These are phyloP conservation scores for Obelidium mucronatum DNA, from an alignment of 192 early-diverging fungal genomes.

Conservation along the genomic window DNA sequence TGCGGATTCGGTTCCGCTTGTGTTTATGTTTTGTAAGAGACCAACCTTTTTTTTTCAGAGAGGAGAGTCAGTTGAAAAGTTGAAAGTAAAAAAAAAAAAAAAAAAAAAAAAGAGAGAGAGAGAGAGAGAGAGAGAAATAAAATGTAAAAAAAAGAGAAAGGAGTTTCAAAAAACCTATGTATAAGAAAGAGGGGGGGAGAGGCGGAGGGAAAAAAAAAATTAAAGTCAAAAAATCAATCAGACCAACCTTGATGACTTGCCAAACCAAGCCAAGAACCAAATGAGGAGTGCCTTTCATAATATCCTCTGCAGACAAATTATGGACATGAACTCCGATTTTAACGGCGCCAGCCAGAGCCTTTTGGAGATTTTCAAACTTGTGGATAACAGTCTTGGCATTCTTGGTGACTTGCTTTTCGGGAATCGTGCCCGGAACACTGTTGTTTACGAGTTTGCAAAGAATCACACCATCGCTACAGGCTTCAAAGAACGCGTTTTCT, in stretches of 20 bases:
- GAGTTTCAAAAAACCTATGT: too few relatives aligned
- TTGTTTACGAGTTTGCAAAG: constrained; percentile 56
- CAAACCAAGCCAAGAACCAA: constrained; percentile 40
- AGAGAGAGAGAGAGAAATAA: neutral
- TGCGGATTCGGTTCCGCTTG: constrained; percentile 1
- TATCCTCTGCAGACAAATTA: constrained; percentile 42
- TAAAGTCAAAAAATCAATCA: neutral
- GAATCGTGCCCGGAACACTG: constrained; percentile 47
- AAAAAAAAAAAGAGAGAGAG: neutral
- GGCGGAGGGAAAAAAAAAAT: too few relatives aligned
- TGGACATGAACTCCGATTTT: constrained; percentile 45
- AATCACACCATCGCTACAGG: constrained; percentile 46
- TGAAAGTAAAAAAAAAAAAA: neutral
- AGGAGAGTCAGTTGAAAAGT: too few relatives aligned
- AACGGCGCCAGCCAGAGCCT: constrained; percentile 29
- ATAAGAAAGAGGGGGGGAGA: too few relatives aligned
- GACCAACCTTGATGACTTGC: constrained; percentile 47
- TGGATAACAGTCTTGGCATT: constrained; percentile 36
- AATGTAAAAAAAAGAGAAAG: neutral
- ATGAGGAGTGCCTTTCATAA: constrained; percentile 41
- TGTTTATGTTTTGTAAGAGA: constrained; percentile 20
- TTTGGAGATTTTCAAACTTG: constrained; percentile 37
- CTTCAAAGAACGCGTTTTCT: constrained; percentile 43
- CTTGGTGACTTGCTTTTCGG: constrained; percentile 38
- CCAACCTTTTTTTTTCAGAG: constrained; percentile 31